These are phyloP conservation scores for Astragalus glycyphyllos DNA, from an alignment of 306 rosid species.

Conservation along the genomic window DNA sequence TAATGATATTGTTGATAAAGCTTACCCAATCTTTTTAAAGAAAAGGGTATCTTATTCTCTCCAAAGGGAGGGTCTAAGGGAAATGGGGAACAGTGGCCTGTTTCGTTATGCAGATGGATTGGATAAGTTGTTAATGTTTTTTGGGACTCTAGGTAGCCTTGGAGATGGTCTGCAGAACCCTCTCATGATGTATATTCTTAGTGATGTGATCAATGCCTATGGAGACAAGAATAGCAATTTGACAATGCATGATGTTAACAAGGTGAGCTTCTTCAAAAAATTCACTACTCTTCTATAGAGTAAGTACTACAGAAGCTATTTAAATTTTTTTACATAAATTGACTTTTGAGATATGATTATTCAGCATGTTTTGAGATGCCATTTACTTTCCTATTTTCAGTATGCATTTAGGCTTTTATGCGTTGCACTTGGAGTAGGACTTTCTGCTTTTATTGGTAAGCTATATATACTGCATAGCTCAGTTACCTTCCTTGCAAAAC, in stretches of 20 bases:
- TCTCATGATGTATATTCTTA: slow-evolving; percentile 80
- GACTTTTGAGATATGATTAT: slow-evolving; percentile 24
- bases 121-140: slow-evolving; percentile 74
- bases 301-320: too few species aligned
- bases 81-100: slow-evolving; percentile 70
- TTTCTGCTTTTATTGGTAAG: slow-evolving; percentile 84
- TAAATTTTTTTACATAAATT: not conserved
- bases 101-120: slow-evolving; percentile 77
- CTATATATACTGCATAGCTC: not conserved
- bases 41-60: not conserved
- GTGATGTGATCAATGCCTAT: slow-evolving; percentile 76
- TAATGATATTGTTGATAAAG: slow-evolving; percentile 38
- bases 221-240: slow-evolving; percentile 54
- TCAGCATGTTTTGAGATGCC: slow-evolving; percentile 35
- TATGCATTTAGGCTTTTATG: slow-evolving; percentile 69
- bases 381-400: slow-evolving; percentile 50
- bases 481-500: not conserved
- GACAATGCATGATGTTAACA: slow-evolving; percentile 63
- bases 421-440: slow-evolving; percentile 82
- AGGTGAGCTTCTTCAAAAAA: slow-evolving; percentile 54
- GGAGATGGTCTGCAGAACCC: slow-evolving; percentile 92
- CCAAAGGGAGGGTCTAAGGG: slow-evolving; percentile 36
- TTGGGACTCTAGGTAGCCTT: slow-evolving; percentile 82
- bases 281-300: not conserved
- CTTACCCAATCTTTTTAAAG: not conserved